Conservation (phyloP, 2,329 filamentous ascomycete species). For the Ascochyta clinopodiicola region DNA sequence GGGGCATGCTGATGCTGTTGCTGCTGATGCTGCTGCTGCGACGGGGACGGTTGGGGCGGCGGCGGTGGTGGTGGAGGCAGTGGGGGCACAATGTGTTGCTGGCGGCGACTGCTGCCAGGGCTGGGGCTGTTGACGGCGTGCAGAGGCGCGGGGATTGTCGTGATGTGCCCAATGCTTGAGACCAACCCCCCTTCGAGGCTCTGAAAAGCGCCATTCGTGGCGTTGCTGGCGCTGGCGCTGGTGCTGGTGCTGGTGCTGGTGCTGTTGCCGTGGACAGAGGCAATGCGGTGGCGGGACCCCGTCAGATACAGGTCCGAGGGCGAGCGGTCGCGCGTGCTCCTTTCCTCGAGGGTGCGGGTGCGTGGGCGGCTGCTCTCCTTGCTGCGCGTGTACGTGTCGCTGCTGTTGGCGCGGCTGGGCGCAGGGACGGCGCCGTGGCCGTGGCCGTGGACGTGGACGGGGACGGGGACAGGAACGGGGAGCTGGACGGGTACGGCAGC, state of each 20-base stretch:
- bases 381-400: background rate
- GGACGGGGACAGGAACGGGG: too few species aligned
- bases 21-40: background rate
- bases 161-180: slow-evolving; percentile 51
- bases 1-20: slow-evolving; percentile 14
- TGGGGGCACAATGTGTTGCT: slow-evolving; percentile 22
- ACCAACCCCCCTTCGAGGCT: slow-evolving; percentile 50
- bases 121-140: slow-evolving; percentile 15
- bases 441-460: too few species aligned
- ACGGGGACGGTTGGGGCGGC: slow-evolving; percentile 13
- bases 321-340: slow-evolving; percentile 48
- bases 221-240: slow-evolving; percentile 49
- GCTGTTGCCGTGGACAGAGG: slow-evolving; percentile 69
- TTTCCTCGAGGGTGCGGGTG: slow-evolving; percentile 59
- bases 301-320: slow-evolving; percentile 53
- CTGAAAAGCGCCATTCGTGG: slow-evolving; percentile 61
- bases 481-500: too few species aligned
- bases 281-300: slow-evolving; percentile 67
- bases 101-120: slow-evolving; percentile 18
- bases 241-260: background rate
- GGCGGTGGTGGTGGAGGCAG: slow-evolving; percentile 24
- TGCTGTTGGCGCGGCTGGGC: slow-evolving; percentile 29
- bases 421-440: slow-evolving; percentile 11
- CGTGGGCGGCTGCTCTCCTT: slow-evolving; percentile 41
- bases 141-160: slow-evolving; percentile 41